These are phyloP conservation scores for Cicer arietinum DNA, from an alignment of 306 rosid genomes.

Conservation along the genomic window DNA sequence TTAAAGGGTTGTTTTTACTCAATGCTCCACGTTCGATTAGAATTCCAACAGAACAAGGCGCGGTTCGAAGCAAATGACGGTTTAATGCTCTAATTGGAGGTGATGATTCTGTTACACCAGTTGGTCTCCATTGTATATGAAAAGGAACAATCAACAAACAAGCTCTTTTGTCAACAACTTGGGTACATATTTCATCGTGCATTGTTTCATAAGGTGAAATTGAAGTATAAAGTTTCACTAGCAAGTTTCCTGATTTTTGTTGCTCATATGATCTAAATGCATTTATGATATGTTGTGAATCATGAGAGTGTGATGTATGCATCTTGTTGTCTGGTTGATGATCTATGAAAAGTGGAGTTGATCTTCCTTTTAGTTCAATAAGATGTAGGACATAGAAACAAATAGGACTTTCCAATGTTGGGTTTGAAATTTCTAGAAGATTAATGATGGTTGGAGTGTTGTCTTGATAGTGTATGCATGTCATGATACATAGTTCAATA, in stretches of 20 bases:
- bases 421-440: slow-evolving; percentile 58
- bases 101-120: neutral
- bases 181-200: slow-evolving; percentile 68
- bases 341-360: slow-evolving; percentile 56
- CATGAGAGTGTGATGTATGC: neutral
- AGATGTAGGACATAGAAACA: slow-evolving; percentile 61
- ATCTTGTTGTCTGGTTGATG: slow-evolving; percentile 26
- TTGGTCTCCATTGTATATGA: slow-evolving; percentile 44
- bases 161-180: slow-evolving; percentile 50
- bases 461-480: slow-evolving; percentile 57
- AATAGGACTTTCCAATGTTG: slow-evolving; percentile 51
- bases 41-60: slow-evolving; percentile 69
- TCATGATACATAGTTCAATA: slow-evolving; percentile 50
- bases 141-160: slow-evolving; percentile 64
- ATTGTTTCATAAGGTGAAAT: slow-evolving; percentile 63
- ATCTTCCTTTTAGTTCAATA: slow-evolving; percentile 52
- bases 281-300: slow-evolving; percentile 50
- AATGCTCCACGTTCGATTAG: slow-evolving; percentile 51
- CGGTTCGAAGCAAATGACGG: slow-evolving; percentile 51
- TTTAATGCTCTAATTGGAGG: slow-evolving; percentile 52
- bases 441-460: slow-evolving; percentile 58
- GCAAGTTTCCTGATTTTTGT: slow-evolving; percentile 20
- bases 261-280: slow-evolving; percentile 57
- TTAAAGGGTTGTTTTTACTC: neutral
- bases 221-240: slow-evolving; percentile 52